Evolutionary conservation across 257 asterid genomes (phyloP).

Genomic region (Scutellaria baicalensis): DNA sequence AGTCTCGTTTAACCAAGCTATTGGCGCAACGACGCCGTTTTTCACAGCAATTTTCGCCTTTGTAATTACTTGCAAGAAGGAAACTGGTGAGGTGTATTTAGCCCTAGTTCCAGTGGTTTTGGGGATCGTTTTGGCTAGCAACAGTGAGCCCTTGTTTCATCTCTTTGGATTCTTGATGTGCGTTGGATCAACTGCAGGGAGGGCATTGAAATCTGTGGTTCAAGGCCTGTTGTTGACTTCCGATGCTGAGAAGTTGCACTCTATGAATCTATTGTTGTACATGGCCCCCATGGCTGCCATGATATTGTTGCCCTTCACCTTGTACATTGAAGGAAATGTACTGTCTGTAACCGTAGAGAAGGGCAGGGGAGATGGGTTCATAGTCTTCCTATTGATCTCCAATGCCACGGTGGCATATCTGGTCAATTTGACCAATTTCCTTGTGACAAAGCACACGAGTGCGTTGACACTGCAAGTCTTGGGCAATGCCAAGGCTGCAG

Average conservation of each 20-base stretch:
- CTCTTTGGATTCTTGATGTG: constrained; percentile 84
- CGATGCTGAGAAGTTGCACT: constrained; percentile 84
- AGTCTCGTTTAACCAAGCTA: constrained; percentile 88
- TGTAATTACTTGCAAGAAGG: constrained; percentile 67
- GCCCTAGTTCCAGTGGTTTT: constrained; percentile 89
- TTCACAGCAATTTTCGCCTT: constrained; percentile 93
- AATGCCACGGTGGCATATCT: constrained; percentile 90
- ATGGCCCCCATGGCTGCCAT: constrained; percentile 98
- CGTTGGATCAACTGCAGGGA: constrained; percentile 85
- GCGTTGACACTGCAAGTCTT: constrained; percentile 85
- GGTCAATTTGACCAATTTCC: constrained; percentile 81
- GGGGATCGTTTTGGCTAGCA: constrained; percentile 89
- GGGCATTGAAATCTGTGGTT: constrained; percentile 91
- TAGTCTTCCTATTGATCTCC: constrained; percentile 53
- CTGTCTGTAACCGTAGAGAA: constrained; percentile 54
- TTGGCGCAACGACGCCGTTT: constrained; percentile 93
- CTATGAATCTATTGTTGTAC: constrained; percentile 85
- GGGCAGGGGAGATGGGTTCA: constrained; percentile 54
- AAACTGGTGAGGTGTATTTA: constrained; percentile 76
- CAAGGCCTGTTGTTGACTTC: constrained; percentile 79
- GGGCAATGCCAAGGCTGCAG: constrained; percentile 98
- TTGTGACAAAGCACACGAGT: constrained; percentile 94
- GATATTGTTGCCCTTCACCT: constrained; percentile 68
- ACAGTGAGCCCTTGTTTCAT: constrained; percentile 85
- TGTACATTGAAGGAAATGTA: constrained; percentile 89